Base-by-base conservation (phyloP, 768 basidiomycete species). In the Tylopilus sp. region DNA sequence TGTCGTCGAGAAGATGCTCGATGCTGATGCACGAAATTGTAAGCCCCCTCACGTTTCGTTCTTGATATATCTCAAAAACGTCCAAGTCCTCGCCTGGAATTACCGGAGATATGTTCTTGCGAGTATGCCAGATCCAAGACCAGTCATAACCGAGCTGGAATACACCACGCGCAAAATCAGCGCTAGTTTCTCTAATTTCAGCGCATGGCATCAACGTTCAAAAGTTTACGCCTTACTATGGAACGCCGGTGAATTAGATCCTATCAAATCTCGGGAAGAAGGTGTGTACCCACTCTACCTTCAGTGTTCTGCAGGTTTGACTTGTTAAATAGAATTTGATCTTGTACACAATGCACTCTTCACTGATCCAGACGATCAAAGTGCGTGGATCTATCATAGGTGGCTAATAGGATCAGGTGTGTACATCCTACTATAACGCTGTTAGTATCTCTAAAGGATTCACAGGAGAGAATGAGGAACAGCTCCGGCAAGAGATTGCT, bases 311-410 rank as follows among this genome's bases (percentile, higher is more conserved):
- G 12, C 29, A 5, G 19, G 2, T 17, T 30, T 60, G 48, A 57
- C 46, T 19, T 24, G 13, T 19, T 19, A 19, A 36, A 19, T 11
- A 99, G 97, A 99, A 66, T 93, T 96, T 65, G 92, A 94, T 36
- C 77, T 98, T 9, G 86, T 98, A 14, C 81, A 85, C 61, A 93
- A 96, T 63, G 97, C 96, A 1, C 82, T 98, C 74, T 99, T 94
- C 71, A 97, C 95, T 0, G 95, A 98, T 63, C 97, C 97, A 4
- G 83, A 85, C 41, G 96, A 98, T 69, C 96, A 98, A 69, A 93
- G 92, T 55, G 92, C 91, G 1, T 99, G 97, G 97, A 83, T 99
- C 52, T 99, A 98, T 68, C 97, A 98, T 64, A 83, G 94, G n/a
- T 98, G 96, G 94, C 78, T 99, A 3, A 81, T 98, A 48, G 92